Percentiles rank a stretch among this genome's conserved stretches.
Conservation (phyloP, 2,329 filamentous ascomycete species). For the Trichoderma sp. region DNA sequence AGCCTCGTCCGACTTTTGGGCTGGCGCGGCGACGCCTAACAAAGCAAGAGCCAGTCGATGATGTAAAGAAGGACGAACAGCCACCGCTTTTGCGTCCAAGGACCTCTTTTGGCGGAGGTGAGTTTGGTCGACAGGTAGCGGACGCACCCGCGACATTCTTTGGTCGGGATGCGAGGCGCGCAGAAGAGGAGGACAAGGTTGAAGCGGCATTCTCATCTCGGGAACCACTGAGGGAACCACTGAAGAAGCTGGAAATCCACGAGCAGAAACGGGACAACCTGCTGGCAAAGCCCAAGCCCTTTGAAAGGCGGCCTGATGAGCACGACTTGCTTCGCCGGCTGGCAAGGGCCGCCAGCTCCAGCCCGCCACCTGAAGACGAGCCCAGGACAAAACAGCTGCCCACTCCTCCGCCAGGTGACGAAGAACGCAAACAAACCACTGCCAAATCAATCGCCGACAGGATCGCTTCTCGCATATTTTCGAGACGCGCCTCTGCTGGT, state of each 20-base stretch:
- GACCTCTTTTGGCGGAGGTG: slow-evolving; percentile 28
- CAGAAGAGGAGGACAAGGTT: not conserved
- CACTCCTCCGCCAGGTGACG: slow-evolving; percentile 21
- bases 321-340: slow-evolving; percentile 50
- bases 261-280: not conserved
- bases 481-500: slow-evolving; percentile 22
- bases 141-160: slow-evolving; percentile 44
- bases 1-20: slow-evolving; percentile 26
- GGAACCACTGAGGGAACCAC: not conserved
- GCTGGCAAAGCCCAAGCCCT: not conserved
- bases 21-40: not conserved
- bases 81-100: slow-evolving; percentile 23
- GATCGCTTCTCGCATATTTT: slow-evolving; percentile 22
- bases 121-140: slow-evolving; percentile 35
- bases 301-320: slow-evolving; percentile 40
- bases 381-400: slow-evolving; percentile 23
- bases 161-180: slow-evolving; percentile 27
- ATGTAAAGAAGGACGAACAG: slow-evolving; percentile 20
- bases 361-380: slow-evolving; percentile 37
- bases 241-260: slow-evolving; percentile 12
- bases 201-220: not conserved
- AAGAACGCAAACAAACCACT: slow-evolving; percentile 2
- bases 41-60: not conserved
- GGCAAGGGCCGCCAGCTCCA: slow-evolving; percentile 47
- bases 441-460: slow-evolving; percentile 19